phyloP scores from a whole-genome alignment of 2,329 filamentous ascomycete genomes.

The Ophiostoma himal-ulmi region DNA sequence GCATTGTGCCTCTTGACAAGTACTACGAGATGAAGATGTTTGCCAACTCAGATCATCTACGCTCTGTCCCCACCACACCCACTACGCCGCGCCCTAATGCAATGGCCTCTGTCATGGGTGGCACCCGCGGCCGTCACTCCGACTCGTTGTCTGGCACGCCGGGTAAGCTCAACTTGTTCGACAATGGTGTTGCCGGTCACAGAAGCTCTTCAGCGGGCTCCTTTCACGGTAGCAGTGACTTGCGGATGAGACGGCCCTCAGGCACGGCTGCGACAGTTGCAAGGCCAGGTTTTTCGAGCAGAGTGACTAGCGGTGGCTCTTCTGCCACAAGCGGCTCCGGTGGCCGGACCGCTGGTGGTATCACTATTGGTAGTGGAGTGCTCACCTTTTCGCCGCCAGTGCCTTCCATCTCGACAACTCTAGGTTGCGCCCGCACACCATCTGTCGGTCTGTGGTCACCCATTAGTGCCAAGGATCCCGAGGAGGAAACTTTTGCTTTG shows the following conservation, averaged over 20 bases:
- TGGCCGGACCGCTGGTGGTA: conserved; percentile 20
- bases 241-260: conserved; percentile 18
- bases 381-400: conserved; percentile 30
- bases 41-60: conserved; percentile 70
- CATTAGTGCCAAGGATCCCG: conserved; percentile 33
- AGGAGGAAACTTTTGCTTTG: conserved; percentile 30
- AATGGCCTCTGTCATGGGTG: conserved; percentile 31
- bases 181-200: conserved; percentile 31
- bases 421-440: conserved; percentile 35
- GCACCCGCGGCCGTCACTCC: conserved; percentile 39
- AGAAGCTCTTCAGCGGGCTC: conserved; percentile 44
- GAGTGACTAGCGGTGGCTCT: background rate
- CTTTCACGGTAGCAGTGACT: conserved; percentile 31
- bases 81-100: conserved; percentile 32
- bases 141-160: conserved; percentile 38
- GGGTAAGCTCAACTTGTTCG: conserved; percentile 26
- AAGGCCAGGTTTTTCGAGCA: background rate
- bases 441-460: conserved; percentile 47
- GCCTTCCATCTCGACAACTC: conserved; percentile 23
- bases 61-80: conserved; percentile 38
- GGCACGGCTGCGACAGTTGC: conserved; percentile 18
- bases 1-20: conserved; percentile 47
- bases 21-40: conserved; percentile 68
- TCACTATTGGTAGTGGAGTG: conserved; percentile 28
- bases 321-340: conserved; percentile 23